Base-by-base conservation (phyloP, 2,329 filamentous ascomycete species). In the Epichloe sibirici region DNA sequence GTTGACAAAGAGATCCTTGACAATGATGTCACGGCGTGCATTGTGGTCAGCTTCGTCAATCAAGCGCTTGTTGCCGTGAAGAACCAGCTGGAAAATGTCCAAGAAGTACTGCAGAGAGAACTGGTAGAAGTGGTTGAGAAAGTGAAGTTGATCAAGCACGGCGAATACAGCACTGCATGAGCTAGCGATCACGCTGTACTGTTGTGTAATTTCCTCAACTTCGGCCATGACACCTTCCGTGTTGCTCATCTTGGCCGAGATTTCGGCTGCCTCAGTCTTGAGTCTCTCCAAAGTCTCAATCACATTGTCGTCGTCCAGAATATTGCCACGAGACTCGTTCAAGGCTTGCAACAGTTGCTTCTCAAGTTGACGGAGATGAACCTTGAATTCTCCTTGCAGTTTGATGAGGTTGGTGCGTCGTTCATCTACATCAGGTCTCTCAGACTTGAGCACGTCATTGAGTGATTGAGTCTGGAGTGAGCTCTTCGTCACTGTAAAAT, bases 41-140 rank as follows among this genome's bases (percentile, higher is more conserved):
- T 88, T 83, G 69, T 95, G 81, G 57, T 93, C 85, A 35, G 79
- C 83, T 67, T 86, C 82, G 54, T 74, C 77, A 21, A 79, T 78
- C 49, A 93, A 75, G 55, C 82, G 82, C 62, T 85, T 83, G 68
- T 94, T 94, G 54, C 82, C 79, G 60, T 86, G 86, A 40, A 98
- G 77, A 7, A 98, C 93, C 5, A 86, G 82, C 65, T 95, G 88
- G 79, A 98, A 98, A 61, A 98, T 98, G 66, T 96, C 88, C 52
- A 95, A 80, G 72, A 98, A 98, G 71, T 95, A 98, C 69, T 96
- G 90, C 55, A 98, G 78, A 39, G 93, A 98, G 76, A 98, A 98
- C 67, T 97, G 94, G 70, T 98, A 98, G 72, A 97, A 97, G 74
- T 97, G 93, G 68, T 98, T 96, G 67, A 98, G 84, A 65, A 96